Conservation (phyloP, 129 eudicot species). For the Oenanthe sinensis region DNA sequence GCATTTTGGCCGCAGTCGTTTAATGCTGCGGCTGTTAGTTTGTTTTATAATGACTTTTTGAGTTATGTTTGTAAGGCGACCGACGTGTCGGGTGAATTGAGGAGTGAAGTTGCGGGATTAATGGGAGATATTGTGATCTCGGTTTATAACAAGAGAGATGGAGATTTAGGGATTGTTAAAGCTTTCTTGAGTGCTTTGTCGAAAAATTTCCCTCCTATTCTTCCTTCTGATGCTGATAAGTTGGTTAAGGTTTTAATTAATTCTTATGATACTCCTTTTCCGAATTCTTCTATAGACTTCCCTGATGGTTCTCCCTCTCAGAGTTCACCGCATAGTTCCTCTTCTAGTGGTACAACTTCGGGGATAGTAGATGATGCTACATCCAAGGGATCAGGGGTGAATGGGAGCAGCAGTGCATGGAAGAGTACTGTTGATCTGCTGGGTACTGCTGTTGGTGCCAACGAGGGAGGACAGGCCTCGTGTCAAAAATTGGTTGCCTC, state of each 20-base stretch:
- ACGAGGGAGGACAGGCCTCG: slow-evolving; percentile 23
- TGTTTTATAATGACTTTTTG: slow-evolving; percentile 56
- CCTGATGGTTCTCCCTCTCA: slow-evolving; percentile 44
- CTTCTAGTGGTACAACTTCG: slow-evolving; percentile 43
- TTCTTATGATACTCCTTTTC: slow-evolving; percentile 31
- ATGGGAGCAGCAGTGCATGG: slow-evolving; percentile 40
- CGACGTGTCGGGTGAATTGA: slow-evolving; percentile 38
- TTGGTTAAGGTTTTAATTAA: slow-evolving; percentile 49
- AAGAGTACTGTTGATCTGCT: slow-evolving; percentile 33
- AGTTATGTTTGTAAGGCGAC: slow-evolving; percentile 44
- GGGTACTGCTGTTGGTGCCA: slow-evolving; percentile 28
- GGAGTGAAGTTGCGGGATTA: slow-evolving; percentile 48
- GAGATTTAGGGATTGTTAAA: slow-evolving; percentile 39
- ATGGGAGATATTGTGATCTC: slow-evolving; percentile 52
- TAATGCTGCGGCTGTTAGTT: slow-evolving; percentile 24
- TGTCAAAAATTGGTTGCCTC: slow-evolving; percentile 28
- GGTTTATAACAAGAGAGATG: slow-evolving; percentile 32
- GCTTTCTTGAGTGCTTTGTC: slow-evolving; percentile 56
- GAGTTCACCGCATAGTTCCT: slow-evolving; percentile 67
- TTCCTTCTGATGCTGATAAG: slow-evolving; percentile 45
- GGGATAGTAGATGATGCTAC: slow-evolving; percentile 38
- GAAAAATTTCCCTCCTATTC: slow-evolving; percentile 47
- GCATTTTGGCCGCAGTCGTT: slow-evolving; percentile 88
- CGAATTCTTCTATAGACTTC: slow-evolving; percentile 41
- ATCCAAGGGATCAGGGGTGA: slow-evolving; percentile 34